Base-by-base conservation (phyloP, 2,329 filamentous ascomycete species). In the Fusarium poae region DNA sequence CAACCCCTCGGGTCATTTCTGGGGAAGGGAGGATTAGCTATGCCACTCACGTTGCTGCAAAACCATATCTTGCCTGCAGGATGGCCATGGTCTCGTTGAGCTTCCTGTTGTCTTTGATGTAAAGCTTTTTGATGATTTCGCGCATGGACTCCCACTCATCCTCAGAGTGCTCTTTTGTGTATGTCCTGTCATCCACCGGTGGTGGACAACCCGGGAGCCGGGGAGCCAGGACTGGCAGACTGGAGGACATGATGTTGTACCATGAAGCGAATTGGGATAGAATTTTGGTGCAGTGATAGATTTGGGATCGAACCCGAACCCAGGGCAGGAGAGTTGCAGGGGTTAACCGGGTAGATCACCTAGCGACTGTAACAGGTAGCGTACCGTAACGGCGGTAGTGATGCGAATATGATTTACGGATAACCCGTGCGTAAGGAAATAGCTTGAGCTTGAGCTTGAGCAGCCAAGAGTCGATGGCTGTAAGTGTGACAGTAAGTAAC, bases 11-110 rank as follows among this genome's bases (percentile, higher is more conserved):
- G 34, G 18, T 51, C 18, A 21, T 51, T 27, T n/a, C 32, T 50
- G 25, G 43, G 20, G 10, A 21, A 30, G 7, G 43, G 48, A 40
- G 34, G 23, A 18, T 16, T 29, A 23, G 32, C 13, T 21, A 37
- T 55, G 23, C 32, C 40, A 78, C 78, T 77, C 69, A 80, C 78
- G 78, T 79, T 49, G 78, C 78, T 30, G 76, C 76, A 51, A 80
- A 80, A 30, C 77, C 76, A 67, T 80, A 69, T 37, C 73, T 74
- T 21, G 74, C 68, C 43, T 77, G 74, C 52, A 80, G 67, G 16
- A 79, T 76, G 44, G 76, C 65, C 78, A 79, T 79, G 56, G 75
- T 78, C 53, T 80, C 77, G 34, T 74, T 75, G 40, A 80, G 66
- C 65, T 78, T 80, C 46, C 77, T 77, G 54, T 77, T 77, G 32